Evolutionary conservation across 805 yeast species (phyloP), one percentile per base, ranked within the genome.

Genomic region (Ogataea nonfermentans): DNA sequence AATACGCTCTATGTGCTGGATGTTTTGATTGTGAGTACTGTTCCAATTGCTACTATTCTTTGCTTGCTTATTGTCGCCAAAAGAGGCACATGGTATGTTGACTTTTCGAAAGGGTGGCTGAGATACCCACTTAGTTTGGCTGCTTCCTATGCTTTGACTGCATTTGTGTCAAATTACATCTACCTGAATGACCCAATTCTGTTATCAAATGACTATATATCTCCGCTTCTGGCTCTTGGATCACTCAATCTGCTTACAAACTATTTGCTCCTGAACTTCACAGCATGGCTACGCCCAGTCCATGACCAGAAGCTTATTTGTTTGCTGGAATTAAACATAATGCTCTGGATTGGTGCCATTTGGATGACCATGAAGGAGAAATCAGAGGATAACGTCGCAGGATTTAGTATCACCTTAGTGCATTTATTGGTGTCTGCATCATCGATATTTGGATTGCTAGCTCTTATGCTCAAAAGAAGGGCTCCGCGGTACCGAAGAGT

Each of bases 81-180:
- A 58, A 71, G 68, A 56, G 67, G 63, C 46, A 71, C 68, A 46
- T 70, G 84, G 81, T 59, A 56, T 24, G 60, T 73, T 29, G 62
- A 62, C 22, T 53, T 67, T 10, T 53, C 66, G 32, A 70, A 65
- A 43, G 73, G 75, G 2, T 63, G 73, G 48, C 47, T 76, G 14
- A 72, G 89, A 49, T 70, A 81, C 24, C 90, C 95, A 1, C 28
- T 80, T 4, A 69, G 89, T 13, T 49, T 81, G 12, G 53, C 57
- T 0, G 36, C 74, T 7, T 74, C 91, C 0, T 50, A 62, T 9
- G 48, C 68, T 11, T 47, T 66, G 10, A 57, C 74, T 0, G 50
- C 52, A 24, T 48, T 62, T 32, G 55, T 67, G 9, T 56, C 73
- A 49, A 54, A 71, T 48, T 54, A 72, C 57, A 50, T 80, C 46